These are phyloP conservation scores for Perkinsus chesapeaki DNA, from an alignment of 169 alveolate species.

Conservation along the genomic window DNA sequence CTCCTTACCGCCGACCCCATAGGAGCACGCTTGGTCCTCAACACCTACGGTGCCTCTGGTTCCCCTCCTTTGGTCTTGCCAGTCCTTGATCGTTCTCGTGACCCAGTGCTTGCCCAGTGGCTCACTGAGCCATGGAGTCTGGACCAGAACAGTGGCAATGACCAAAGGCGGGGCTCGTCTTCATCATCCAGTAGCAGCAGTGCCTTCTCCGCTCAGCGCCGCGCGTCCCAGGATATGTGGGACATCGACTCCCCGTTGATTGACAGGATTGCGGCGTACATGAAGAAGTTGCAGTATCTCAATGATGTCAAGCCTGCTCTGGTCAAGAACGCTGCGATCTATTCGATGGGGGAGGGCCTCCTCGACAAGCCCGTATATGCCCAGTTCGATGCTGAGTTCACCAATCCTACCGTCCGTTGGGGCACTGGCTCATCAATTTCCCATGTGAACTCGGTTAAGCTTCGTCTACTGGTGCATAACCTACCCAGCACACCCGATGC, in stretches of 20 bases:
- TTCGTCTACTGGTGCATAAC: not conserved
- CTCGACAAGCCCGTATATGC: not conserved
- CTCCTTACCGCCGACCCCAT: not conserved
- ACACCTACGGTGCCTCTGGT: not conserved
- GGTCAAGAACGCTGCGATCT: not conserved
- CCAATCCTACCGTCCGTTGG: not conserved
- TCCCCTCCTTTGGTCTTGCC: not conserved
- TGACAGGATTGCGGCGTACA: not conserved
- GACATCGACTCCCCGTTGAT: not conserved
- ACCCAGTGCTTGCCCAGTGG: not conserved
- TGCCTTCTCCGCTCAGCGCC: not conserved
- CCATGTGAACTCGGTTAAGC: not conserved
- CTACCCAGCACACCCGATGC: not conserved
- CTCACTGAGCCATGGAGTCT: not conserved
- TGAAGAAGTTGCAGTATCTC: not conserved
- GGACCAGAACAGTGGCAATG: too few relatives aligned
- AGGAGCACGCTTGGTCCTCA: not conserved
- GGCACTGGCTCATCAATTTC: not conserved
- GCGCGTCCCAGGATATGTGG: not conserved
- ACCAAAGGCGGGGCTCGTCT: too few relatives aligned
- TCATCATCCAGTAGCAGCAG: not conserved
- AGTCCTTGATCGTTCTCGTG: not conserved
- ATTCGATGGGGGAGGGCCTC: not conserved
- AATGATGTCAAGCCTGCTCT: not conserved
- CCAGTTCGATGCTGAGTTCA: not conserved